Conservation (phyloP, 306 rosid genomes). For the Sesbania bispinosa region DNA sequence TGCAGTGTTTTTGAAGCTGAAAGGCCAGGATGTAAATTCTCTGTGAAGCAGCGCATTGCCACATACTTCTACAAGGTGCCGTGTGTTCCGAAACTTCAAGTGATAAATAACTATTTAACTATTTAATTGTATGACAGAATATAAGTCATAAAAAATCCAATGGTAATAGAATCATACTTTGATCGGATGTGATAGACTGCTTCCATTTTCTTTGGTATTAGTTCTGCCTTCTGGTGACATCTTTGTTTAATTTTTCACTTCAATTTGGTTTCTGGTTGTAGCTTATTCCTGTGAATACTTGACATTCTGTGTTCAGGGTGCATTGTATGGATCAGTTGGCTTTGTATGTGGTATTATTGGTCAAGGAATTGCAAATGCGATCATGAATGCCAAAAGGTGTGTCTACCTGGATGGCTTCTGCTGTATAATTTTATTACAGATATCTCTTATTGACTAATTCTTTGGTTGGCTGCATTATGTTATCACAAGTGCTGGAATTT, state of each 20-base stretch:
- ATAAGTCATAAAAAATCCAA: neutral
- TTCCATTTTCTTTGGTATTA: conserved; percentile 11
- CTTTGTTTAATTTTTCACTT: neutral
- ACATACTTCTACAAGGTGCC: conserved; percentile 79
- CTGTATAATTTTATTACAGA: neutral
- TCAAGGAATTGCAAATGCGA: conserved; percentile 91
- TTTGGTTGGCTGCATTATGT: neutral
- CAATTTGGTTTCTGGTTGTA: conserved; percentile 5
- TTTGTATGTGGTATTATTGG: conserved; percentile 93
- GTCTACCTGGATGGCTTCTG: conserved; percentile 7
- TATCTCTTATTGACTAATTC: conserved; percentile 4
- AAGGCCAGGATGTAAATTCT: conserved; percentile 86
- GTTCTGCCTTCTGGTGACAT: neutral
- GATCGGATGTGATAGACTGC: neutral
- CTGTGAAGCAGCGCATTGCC: conserved; percentile 67
- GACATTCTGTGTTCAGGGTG: conserved; percentile 67
- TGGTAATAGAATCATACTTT: neutral
- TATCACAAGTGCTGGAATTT: neutral
- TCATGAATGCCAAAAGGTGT: conserved; percentile 90
- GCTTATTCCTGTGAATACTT: conserved; percentile 1
- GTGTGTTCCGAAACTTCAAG: neutral
- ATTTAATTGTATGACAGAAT: conserved; percentile 1
- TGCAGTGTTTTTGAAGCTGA: conserved; percentile 94
- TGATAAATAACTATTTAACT: no score
- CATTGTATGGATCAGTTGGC: conserved; percentile 83